These are phyloP conservation scores for Xanthoparmelia taractica DNA, from an alignment of 495 filamentous ascomycete genomes.

Conservation along the genomic window DNA sequence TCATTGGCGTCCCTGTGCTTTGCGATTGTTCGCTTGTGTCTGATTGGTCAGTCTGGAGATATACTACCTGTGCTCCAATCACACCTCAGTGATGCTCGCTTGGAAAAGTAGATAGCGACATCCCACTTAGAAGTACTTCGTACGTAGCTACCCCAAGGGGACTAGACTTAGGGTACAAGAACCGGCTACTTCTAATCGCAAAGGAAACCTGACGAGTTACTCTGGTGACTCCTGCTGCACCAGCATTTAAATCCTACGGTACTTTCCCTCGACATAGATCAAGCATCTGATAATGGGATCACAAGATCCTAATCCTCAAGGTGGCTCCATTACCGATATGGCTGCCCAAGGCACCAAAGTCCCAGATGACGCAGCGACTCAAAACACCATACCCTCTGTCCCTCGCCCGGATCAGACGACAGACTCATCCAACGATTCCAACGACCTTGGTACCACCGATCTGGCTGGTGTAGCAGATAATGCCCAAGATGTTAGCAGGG, in stretches of 20 bases:
- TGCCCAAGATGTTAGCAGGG: slow-evolving; percentile 43
- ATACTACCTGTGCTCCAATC: no score
- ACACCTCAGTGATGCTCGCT: no score
- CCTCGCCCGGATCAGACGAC: slow-evolving; percentile 45
- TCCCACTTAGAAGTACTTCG: no score
- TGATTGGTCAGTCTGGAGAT: no score
- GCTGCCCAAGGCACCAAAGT: slow-evolving; percentile 45
- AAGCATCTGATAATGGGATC: slow-evolving; percentile 1
- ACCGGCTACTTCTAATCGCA: no score
- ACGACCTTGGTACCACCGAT: slow-evolving; percentile 29
- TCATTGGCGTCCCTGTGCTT: no score
- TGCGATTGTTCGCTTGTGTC: no score
- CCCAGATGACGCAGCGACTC: slow-evolving; percentile 47
- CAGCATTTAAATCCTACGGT: background rate
- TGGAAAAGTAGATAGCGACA: no score
- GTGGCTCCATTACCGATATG: slow-evolving; percentile 43
- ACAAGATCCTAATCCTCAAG: slow-evolving; percentile 27
- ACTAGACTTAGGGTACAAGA: no score
- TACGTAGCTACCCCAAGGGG: no score
- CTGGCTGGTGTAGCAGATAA: slow-evolving; percentile 46
- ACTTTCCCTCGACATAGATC: background rate
- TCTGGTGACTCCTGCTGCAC: no score
- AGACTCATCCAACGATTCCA: slow-evolving; percentile 19
- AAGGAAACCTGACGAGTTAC: no score
- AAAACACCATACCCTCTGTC: slow-evolving; percentile 48